Base-by-base conservation (phyloP, 2,329 filamentous ascomycete genomes). In the Torrubiella hemipterigena region DNA sequence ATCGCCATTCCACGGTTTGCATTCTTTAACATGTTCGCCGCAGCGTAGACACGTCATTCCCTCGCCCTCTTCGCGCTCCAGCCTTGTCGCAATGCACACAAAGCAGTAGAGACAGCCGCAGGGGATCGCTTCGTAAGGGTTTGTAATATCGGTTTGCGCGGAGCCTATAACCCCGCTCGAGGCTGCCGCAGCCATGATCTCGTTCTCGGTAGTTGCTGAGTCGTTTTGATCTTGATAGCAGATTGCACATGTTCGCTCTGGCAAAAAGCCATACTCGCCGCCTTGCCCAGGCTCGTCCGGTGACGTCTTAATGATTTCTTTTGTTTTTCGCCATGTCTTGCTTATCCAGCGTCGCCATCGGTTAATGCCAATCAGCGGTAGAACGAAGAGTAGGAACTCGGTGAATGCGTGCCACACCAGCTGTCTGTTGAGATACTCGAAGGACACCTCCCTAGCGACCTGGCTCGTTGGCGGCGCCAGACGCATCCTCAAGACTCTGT, bases 351-450 rank as follows among this genome's bases (percentile, higher is more conserved):
- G 72, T 35, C 85, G 74, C 91, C 91, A 98, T 42, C 86, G 74
- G 47, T 82, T 80, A 43, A 98, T 89, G 31, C 91, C 91, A 25
- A 98, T 82, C n/a, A 98, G 69, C 0, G 91, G 91, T n/a, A 98
- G 67, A 13, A 96, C 72, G 54, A 96, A 98, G 19, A 98, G 71
- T n/a, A 98, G 65, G 46, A 98, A 98, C 53, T 98, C 91, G 17
- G 91, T 98, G 48, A 98, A 94, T n/a, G 91, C 91, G 57, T 98
- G 91, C 91, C 91, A 98, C 22, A 98, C 91, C 9, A 98, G 74
- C 58, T 98, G 91, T 29, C 91, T 78, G 54, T 98, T 98, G 30
- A 96, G 73, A 48, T 95, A 96, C 58, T 98, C 91, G 51, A 98
- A 96, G 2, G 84, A 93, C 17, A 98, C 87, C 55, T 96, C 86